Evolutionary conservation across 768 basidiomycete species (phyloP).

Genomic region (Daedaleopsis sinensis): DNA sequence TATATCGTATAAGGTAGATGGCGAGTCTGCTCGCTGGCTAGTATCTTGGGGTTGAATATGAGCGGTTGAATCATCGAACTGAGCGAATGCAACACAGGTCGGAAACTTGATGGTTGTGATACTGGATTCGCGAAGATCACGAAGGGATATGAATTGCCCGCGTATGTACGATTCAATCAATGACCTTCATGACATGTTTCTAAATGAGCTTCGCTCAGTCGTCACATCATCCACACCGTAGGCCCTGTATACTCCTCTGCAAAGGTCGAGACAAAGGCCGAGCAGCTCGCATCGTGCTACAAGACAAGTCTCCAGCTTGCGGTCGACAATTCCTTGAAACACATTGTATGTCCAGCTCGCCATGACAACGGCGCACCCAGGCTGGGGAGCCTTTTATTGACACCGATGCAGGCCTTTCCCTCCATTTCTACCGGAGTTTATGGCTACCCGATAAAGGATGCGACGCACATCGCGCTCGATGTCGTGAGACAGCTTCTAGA

Average conservation of each 20-base stretch:
- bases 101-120: slow-evolving; percentile 62
- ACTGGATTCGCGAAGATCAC: slow-evolving; percentile 83
- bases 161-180: slow-evolving; percentile 61
- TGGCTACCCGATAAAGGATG: slow-evolving; percentile 74
- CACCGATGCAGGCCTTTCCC: slow-evolving; percentile 66
- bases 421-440: slow-evolving; percentile 82
- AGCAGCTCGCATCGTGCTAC: slow-evolving; percentile 71
- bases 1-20: too few relatives aligned
- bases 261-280: slow-evolving; percentile 47
- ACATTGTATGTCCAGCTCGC: slow-evolving; percentile 51
- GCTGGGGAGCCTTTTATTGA: not conserved
- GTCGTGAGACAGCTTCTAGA: slow-evolving; percentile 61
- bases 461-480: slow-evolving; percentile 70
- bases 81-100: slow-evolving; percentile 44
- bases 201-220: slow-evolving; percentile 40
- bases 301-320: slow-evolving; percentile 63
- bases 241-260: slow-evolving; percentile 65
- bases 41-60: too few relatives aligned
- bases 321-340: slow-evolving; percentile 56
- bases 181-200: not conserved
- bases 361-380: not conserved
- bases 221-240: slow-evolving; percentile 79
- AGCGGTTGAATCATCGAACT: not conserved
- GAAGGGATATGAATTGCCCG: slow-evolving; percentile 71
- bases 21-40: too few relatives aligned